Evolutionary conservation across 2,329 filamentous ascomycete genomes (phyloP), one percentile per base, ranked within the genome.

Genomic region (Monosporascus sp.): DNA sequence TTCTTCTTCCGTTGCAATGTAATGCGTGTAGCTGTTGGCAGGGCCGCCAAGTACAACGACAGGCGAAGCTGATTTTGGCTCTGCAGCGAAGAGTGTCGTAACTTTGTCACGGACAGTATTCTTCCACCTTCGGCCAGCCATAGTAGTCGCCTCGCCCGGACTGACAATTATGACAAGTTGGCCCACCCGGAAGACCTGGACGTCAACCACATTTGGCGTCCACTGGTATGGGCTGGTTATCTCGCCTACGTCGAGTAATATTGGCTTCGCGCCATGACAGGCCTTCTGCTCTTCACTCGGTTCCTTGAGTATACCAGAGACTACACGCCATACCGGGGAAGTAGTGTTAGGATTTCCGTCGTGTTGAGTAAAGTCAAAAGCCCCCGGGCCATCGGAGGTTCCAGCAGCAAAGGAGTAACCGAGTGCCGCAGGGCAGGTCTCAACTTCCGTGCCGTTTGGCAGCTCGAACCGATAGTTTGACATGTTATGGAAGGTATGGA

Each of bases 381-480:
- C 85, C 1, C 93, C 93, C 0, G 93, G 92, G 6, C 93, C 91
- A 68, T 97, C 93, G 0, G 90, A 90, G 0, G 93, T 97, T 11
- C 93, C 93, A 1, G 90, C 93, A 0, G 93, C 93, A 67, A 97
- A 97, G 0, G 89, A 92, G 67, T 94, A 96, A 6, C 93, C 93
- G 55, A 97, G 75, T 0, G 91, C 91, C 0, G 92, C 92, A 3
- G 91, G 87, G 62, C 93, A 97, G 0, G 92, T 96, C 49, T 74
- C 77, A 7, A 85, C 88, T 31, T 73, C 73, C 3, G 83, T 84
- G 46, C 89, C 88, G 61, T 96, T 91, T 0, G 86, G 80, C 1
- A 92, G 83, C 3, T 74, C 70, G 65, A 97, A 96, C 1, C 79
- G 79, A 68, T 86, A 94, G 62, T 82, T 83, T 5, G 86, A 83